These are phyloP conservation scores for Arthrobotrys sinensis DNA, from an alignment of 2,329 filamentous ascomycete species.

Conservation along the genomic window DNA sequence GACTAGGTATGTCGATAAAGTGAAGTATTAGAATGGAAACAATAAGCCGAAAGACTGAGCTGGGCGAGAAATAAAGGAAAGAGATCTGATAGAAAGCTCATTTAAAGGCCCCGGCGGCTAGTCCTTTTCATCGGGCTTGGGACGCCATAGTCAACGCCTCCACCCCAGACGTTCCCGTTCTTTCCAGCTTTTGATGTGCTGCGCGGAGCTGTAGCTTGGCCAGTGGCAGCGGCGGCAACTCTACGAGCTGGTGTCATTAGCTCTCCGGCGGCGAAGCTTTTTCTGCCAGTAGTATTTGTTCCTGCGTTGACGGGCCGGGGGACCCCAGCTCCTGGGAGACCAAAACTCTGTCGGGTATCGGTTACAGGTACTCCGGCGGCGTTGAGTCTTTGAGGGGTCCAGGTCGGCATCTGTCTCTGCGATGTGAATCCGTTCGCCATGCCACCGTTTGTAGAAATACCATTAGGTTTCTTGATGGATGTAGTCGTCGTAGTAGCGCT, in stretches of 20 bases:
- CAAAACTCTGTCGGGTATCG: constrained; percentile 38
- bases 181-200: constrained; percentile 29
- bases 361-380: constrained; percentile 26
- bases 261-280: constrained; percentile 42
- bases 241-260: constrained; percentile 50
- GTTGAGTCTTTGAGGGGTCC: constrained; percentile 18
- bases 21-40: neutral
- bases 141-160: constrained; percentile 51
- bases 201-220: constrained; percentile 6
- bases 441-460: neutral
- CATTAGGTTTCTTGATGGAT: neutral
- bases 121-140: constrained; percentile 49
- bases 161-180: constrained; percentile 58
- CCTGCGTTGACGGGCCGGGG: constrained; percentile 28
- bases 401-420: neutral
- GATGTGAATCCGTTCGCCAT: neutral
- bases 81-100: neutral
- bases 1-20: neutral
- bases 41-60: neutral
- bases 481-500: neutral
- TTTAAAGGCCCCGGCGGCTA: constrained; percentile 35
- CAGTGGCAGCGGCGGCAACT: constrained; percentile 18
- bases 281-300: constrained; percentile 28
- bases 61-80: neutral
- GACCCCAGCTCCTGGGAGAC: constrained; percentile 20